Percentiles rank a stretch among this genome's conserved stretches.
Conservation (phyloP, 83 land plant genomes). For the Thuja plicata region DNA sequence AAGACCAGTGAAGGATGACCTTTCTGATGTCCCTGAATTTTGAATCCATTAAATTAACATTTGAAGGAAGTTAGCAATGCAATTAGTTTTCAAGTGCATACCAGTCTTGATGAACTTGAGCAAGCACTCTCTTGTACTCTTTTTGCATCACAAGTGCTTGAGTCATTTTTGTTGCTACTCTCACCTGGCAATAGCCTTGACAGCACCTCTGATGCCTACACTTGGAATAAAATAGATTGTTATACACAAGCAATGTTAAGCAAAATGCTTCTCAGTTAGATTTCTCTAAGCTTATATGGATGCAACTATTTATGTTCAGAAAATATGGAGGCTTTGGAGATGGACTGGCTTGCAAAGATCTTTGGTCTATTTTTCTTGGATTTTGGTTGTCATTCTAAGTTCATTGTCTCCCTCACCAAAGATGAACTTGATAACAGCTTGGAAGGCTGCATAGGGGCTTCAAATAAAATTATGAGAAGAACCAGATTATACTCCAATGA, state of each 20-base stretch:
- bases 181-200: constrained; percentile 6
- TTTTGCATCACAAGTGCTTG: not conserved
- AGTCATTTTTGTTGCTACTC: not conserved
- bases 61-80: not conserved
- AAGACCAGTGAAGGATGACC: not conserved
- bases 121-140: not conserved
- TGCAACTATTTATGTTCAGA: no score
- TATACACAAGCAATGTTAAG: not conserved
- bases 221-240: not conserved
- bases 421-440: not conserved
- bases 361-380: not conserved
- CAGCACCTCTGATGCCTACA: not conserved
- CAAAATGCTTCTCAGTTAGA: not conserved
- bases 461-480: not conserved
- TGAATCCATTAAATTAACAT: not conserved
- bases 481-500: not conserved
- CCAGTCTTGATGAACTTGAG: not conserved
- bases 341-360: not conserved
- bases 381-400: not conserved
- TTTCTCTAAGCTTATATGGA: not conserved
- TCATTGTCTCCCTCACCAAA: not conserved
- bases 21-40: not conserved
- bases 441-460: not conserved
- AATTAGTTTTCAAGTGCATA: not conserved
- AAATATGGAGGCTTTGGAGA: not conserved